These are phyloP conservation scores for Besnoitia besnoiti DNA, from an alignment of 169 alveolate species.

Conservation along the genomic window DNA sequence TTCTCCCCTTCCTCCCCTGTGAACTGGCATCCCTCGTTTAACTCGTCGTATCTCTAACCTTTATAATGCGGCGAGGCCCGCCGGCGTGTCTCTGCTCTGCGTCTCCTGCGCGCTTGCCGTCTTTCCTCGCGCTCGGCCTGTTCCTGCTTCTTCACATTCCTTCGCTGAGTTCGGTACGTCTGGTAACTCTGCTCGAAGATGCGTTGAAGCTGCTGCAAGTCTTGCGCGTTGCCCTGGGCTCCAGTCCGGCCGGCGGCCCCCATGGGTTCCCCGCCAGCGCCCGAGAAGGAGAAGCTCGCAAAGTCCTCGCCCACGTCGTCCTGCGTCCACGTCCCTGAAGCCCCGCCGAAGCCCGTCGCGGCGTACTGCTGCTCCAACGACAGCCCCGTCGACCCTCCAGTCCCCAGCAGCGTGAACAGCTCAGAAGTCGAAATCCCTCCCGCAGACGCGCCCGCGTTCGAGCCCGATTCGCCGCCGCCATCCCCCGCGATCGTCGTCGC, in stretches of 20 bases:
- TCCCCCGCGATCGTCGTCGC: neutral
- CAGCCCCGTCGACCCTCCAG: neutral
- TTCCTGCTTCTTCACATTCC: neutral
- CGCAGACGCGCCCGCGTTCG: neutral
- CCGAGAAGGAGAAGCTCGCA: neutral
- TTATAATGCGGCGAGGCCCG: too few species aligned
- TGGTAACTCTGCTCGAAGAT: neutral
- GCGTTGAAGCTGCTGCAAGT: neutral
- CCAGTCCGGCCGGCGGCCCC: neutral
- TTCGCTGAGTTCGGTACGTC: neutral
- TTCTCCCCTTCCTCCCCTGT: too few species aligned
- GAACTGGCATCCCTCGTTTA: too few species aligned
- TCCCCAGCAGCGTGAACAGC: neutral
- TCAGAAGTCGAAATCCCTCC: neutral
- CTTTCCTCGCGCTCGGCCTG: neutral
- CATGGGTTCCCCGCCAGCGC: too few species aligned
- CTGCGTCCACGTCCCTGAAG: neutral
- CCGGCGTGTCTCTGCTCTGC: too few species aligned
- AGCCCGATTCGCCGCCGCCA: neutral
- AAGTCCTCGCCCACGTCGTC: neutral
- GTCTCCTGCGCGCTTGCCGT: too few species aligned
- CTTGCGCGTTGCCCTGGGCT: neutral
- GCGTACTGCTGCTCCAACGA: neutral
- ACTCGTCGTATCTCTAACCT: too few species aligned
- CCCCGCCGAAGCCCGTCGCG: neutral